Percentiles rank a stretch among this genome's conserved stretches.
phyloP scores from a whole-genome alignment of 805 yeast genomes.

The Candida nemodendra region DNA sequence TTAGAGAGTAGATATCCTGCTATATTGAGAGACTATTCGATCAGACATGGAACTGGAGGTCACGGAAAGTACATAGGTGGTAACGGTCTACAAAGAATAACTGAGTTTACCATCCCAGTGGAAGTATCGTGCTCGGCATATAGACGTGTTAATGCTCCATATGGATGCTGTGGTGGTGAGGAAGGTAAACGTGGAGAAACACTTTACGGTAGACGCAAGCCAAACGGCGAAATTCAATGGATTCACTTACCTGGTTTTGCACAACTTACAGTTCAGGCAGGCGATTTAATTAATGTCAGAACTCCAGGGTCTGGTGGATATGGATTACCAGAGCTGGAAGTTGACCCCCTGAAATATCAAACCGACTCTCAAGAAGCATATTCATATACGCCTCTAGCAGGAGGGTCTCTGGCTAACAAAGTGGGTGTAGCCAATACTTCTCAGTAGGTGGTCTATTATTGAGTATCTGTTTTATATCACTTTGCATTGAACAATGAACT shows the following conservation, averaged over 20 bases:
- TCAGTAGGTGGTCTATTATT: too few relatives aligned
- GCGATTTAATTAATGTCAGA: slow-evolving; percentile 36
- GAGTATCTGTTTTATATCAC: too few relatives aligned
- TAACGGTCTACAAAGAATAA: slow-evolving; percentile 48
- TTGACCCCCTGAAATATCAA: too few relatives aligned
- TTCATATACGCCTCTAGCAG: slow-evolving; percentile 17
- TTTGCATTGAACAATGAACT: too few relatives aligned
- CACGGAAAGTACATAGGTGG: slow-evolving; percentile 47
- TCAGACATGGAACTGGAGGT: slow-evolving; percentile 49
- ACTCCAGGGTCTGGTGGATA: slow-evolving; percentile 46
- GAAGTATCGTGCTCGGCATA: slow-evolving; percentile 48
- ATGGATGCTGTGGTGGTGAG: slow-evolving; percentile 51
- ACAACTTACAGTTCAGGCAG: slow-evolving; percentile 36
- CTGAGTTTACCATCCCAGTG: slow-evolving; percentile 40
- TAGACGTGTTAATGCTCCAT: slow-evolving; percentile 52
- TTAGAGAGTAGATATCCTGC: slow-evolving; percentile 52
- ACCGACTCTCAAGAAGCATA: slow-evolving; percentile 14
- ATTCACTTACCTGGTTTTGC: slow-evolving; percentile 33
- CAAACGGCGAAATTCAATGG: slow-evolving; percentile 26
- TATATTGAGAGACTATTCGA: slow-evolving; percentile 41
- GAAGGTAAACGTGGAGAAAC: slow-evolving; percentile 47
- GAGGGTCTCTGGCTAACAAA: slow-evolving; percentile 18
- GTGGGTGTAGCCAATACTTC: slow-evolving; percentile 20
- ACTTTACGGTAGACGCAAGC: slow-evolving; percentile 32
- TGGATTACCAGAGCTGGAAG: slow-evolving; percentile 35